phyloP scores from a whole-genome alignment of 164 flowering plant species.

The Stephania yunnanensis region DNA sequence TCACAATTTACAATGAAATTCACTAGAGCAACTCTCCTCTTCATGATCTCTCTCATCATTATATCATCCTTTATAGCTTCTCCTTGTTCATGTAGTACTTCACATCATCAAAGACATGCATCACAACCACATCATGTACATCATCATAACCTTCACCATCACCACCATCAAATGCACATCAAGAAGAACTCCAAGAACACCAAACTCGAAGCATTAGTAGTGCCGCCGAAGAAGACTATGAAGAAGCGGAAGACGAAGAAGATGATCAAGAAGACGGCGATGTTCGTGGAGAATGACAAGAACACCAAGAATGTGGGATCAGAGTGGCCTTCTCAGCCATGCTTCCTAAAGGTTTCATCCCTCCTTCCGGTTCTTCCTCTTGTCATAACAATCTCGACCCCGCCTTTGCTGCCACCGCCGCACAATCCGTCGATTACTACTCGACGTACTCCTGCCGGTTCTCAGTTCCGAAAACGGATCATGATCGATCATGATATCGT shows the following conservation, averaged over 20 bases:
- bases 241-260: slow-evolving; percentile 19
- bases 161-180: slow-evolving; percentile 18
- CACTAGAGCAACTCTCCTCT: slow-evolving; percentile 3
- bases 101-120: slow-evolving; percentile 1
- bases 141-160: not conserved
- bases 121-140: not conserved
- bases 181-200: slow-evolving; percentile 30
- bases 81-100: slow-evolving; percentile 2
- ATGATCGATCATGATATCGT: not conserved
- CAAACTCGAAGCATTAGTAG: too few relatives aligned
- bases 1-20: too few relatives aligned
- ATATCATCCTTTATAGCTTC: not conserved
- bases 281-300: too few relatives aligned
- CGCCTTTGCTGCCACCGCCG: too few relatives aligned
- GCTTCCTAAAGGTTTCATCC: slow-evolving; percentile 69
- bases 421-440: slow-evolving; percentile 30
- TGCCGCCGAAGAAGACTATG: slow-evolving; percentile 2
- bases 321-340: slow-evolving; percentile 39
- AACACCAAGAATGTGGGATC: not conserved
- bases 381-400: slow-evolving; percentile 48
- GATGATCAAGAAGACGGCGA: slow-evolving; percentile 8
- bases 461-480: not conserved
- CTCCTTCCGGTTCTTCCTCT: slow-evolving; percentile 64
- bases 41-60: slow-evolving; percentile 6
- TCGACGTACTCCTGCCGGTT: slow-evolving; percentile 21